Evolutionary conservation across 306 rosid genomes (phyloP).

Genomic region (Prunus mume): DNA sequence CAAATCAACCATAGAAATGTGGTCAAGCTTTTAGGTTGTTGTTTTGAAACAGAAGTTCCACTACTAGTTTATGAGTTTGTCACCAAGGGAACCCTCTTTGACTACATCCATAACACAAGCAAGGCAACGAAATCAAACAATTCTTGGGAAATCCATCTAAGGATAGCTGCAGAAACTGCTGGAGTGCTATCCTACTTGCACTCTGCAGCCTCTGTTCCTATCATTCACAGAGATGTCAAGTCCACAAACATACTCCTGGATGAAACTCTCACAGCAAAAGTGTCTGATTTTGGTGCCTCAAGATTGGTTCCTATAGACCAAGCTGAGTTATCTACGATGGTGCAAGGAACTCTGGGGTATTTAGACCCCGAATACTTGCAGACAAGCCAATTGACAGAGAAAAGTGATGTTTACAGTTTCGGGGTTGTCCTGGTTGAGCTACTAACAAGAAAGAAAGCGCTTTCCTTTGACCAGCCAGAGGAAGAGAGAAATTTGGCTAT

Average conservation of each 20-base stretch:
- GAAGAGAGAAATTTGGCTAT: slow-evolving; percentile 30
- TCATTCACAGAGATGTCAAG: slow-evolving; percentile 52
- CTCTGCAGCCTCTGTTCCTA: slow-evolving; percentile 34
- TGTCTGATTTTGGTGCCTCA: slow-evolving; percentile 47
- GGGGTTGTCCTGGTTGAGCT: slow-evolving; percentile 51
- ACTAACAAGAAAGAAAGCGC: slow-evolving; percentile 38
- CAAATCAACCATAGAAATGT: slow-evolving; percentile 53
- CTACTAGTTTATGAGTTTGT: slow-evolving; percentile 47
- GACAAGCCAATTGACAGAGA: slow-evolving; percentile 32
- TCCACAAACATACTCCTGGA: slow-evolving; percentile 42
- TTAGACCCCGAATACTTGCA: slow-evolving; percentile 41
- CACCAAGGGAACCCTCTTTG: slow-evolving; percentile 30
- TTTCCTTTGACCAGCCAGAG: slow-evolving; percentile 17
- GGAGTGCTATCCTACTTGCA: slow-evolving; percentile 47
- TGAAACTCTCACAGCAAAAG: slow-evolving; percentile 29
- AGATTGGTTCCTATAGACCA: slow-evolving; percentile 43
- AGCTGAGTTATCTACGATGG: slow-evolving; percentile 30
- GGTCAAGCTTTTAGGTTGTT: slow-evolving; percentile 48
- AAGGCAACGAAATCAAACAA: background rate
- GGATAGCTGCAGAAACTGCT: slow-evolving; percentile 41
- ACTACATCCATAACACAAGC: slow-evolving; percentile 21
- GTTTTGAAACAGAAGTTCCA: slow-evolving; percentile 44
- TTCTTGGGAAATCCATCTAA: slow-evolving; percentile 33
- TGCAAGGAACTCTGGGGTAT: slow-evolving; percentile 52
- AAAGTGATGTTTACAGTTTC: slow-evolving; percentile 57